Evolutionary conservation across 2,329 filamentous ascomycete species (phyloP).

Genomic region (Pseudogymnoascus destructans): DNA sequence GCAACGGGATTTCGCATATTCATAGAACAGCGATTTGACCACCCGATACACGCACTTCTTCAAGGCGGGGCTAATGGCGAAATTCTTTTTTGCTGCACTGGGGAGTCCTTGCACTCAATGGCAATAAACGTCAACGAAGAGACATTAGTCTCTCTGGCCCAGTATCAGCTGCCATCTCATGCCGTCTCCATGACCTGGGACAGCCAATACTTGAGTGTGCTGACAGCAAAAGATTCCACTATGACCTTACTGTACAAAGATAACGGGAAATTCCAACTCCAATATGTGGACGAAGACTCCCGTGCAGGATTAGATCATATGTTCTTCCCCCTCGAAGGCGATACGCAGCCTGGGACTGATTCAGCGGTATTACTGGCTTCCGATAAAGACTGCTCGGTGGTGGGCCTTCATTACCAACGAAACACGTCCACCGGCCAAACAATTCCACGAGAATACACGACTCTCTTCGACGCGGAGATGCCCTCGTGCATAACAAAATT

Average conservation of each 20-base stretch:
- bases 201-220: conserved; percentile 34
- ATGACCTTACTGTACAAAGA: conserved; percentile 35
- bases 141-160: conserved; percentile 36
- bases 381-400: conserved; percentile 23
- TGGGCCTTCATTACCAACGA: conserved; percentile 17
- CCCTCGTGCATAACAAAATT: conserved; percentile 41
- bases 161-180: conserved; percentile 38
- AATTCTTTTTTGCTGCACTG: conserved; percentile 40
- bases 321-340: conserved; percentile 4
- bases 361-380: conserved; percentile 22
- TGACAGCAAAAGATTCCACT: conserved; percentile 43
- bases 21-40: neutral
- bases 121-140: conserved; percentile 38
- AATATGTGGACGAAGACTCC: conserved; percentile 24
- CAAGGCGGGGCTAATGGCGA: neutral
- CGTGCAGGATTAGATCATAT: conserved; percentile 22
- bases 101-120: conserved; percentile 42
- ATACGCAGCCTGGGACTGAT: conserved; percentile 9
- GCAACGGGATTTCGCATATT: neutral
- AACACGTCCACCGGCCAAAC: neutral
- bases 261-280: conserved; percentile 20
- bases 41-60: neutral
- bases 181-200: conserved; percentile 37
- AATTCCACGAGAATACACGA: neutral
- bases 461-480: conserved; percentile 39